Evolutionary conservation across 495 filamentous ascomycete genomes (phyloP), one percentile per base, ranked within the genome.

Genomic region (Tetracladium marchalianum): DNA sequence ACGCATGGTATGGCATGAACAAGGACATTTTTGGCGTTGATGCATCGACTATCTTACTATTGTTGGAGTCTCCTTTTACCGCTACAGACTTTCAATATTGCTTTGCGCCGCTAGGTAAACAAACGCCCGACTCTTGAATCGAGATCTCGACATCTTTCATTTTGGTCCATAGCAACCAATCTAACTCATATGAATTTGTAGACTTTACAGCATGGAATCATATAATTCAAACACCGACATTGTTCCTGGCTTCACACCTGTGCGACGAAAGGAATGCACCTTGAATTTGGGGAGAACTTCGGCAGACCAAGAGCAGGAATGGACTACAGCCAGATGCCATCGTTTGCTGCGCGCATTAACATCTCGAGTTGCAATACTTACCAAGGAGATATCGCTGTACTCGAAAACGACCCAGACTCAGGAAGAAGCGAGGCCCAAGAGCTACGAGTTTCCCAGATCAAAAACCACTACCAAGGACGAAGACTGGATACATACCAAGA

Each of bases 241-340:
- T 39, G 24, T 15, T 27, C 35, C 36, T 40, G 24, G 43, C 35
- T 54, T 43, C 37, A 52, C 55, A 22, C 51, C 55, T 7, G 38
- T 54, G 1, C 51, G 48, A 27, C 24, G 51, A 34, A 31, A 37
- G 40, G 50, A 49, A 31, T 44, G 44, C 4, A 49, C 50, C 2
- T 31, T 51, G 37, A 53, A 53, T 31, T 40, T 31, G 2, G 48
- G 43, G 37, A 32, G 18, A 31, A 27, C 46, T 7, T 39, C 19
- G 6, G 39, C 27, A 1, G 51, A 58, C 27, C 31, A 43, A 6
- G 45, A 49, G n/a, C 56, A 65, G 38, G 63, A 68, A 24, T 80
- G 77, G 77, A 79, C 72, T 6, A 63, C 75, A 8, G 68, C 74
- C 13, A 56, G 74, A 47, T 81, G 77, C 41, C 66, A 75, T 43